phyloP scores from a whole-genome alignment of 2,329 filamentous ascomycete species.

The Aspergillus sp. region DNA sequence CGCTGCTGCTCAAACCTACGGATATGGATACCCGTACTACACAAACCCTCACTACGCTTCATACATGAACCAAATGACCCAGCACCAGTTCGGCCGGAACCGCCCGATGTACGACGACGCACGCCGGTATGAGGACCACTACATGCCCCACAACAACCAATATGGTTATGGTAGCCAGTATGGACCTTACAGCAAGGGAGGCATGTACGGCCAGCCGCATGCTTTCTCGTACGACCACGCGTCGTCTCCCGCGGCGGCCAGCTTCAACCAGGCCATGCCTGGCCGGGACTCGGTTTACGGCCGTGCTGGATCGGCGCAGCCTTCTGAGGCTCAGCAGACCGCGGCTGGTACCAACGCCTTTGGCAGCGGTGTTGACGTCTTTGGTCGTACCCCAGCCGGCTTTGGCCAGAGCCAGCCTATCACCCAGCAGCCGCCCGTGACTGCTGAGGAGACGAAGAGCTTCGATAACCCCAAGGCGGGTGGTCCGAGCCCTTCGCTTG shows the following conservation, averaged over 20 bases:
- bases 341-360: slow-evolving; percentile 44
- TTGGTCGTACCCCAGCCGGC: slow-evolving; percentile 50
- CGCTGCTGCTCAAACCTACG: slow-evolving; percentile 44
- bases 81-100: slow-evolving; percentile 40
- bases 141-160: slow-evolving; percentile 42
- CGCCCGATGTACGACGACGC: slow-evolving; percentile 45
- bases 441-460: slow-evolving; percentile 49
- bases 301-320: slow-evolving; percentile 50
- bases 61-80: slow-evolving; percentile 51
- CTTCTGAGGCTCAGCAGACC: slow-evolving; percentile 47
- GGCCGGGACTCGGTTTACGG: slow-evolving; percentile 53
- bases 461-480: slow-evolving; percentile 50
- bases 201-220: slow-evolving; percentile 57
- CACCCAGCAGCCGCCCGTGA: slow-evolving; percentile 41
- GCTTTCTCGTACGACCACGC: slow-evolving; percentile 58
- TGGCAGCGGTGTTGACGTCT: slow-evolving; percentile 48
- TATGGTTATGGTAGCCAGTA: slow-evolving; percentile 48
- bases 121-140: slow-evolving; percentile 42
- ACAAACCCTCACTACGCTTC: slow-evolving; percentile 53
- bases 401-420: slow-evolving; percentile 50
- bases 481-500: slow-evolving; percentile 53
- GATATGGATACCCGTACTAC: slow-evolving; percentile 54
- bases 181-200: slow-evolving; percentile 47
- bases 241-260: slow-evolving; percentile 52
- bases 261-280: slow-evolving; percentile 35